Conservation (phyloP, 176 grass and related monocot species). For the Alloteropsis semialata region DNA sequence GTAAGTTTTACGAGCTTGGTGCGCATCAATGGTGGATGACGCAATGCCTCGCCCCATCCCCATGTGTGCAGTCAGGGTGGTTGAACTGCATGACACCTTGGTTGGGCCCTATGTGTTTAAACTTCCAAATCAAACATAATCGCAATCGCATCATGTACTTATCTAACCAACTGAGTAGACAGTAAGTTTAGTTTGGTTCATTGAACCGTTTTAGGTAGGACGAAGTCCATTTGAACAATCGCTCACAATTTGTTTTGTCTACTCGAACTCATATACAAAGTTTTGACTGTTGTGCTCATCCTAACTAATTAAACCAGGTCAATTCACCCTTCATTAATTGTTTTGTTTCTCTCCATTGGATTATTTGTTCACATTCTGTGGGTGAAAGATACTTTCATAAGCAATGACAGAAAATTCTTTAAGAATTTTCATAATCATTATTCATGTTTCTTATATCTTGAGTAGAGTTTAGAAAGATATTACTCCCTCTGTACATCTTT, state of each 20-base stretch:
- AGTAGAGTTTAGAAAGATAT: no score
- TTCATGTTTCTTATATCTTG: neutral
- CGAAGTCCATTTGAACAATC: neutral
- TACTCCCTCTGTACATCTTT: no score
- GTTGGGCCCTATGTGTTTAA: neutral
- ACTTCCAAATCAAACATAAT: neutral
- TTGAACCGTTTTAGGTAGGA: neutral
- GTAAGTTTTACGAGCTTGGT: neutral
- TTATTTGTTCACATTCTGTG: neutral
- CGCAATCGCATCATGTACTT: neutral
- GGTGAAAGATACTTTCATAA: neutral
- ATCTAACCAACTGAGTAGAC: no score
- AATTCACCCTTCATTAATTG: neutral
- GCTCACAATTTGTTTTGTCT: neutral
- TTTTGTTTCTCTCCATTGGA: neutral
- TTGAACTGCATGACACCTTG: neutral
- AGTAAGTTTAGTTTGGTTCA: neutral
- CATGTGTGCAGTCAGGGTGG: neutral
- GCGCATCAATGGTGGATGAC: neutral
- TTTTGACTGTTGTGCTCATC: neutral
- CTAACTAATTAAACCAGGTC: neutral
- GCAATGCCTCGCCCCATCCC: no score
- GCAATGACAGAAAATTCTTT: neutral
- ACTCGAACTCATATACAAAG: neutral
- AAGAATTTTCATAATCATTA: neutral